These are phyloP conservation scores for Nitzschia inconspicua DNA, from an alignment of 108 stramenopile species.

Conservation along the genomic window DNA sequence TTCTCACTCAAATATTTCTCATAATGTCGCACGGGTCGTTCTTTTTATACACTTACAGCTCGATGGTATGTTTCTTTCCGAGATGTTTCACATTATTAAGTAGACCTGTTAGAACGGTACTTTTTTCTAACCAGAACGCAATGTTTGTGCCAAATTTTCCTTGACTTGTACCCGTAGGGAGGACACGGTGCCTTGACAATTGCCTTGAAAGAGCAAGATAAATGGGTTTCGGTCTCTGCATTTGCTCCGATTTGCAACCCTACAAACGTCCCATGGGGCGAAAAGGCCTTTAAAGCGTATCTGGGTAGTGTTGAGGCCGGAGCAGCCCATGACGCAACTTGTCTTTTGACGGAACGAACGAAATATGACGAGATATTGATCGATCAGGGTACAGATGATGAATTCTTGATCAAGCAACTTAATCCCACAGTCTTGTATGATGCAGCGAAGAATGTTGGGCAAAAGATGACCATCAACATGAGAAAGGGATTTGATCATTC, in stretches of 20 bases:
- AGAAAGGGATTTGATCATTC: constrained; percentile 92
- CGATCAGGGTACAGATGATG: constrained; percentile 78
- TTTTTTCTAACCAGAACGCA: no score
- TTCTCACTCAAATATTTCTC: constrained; percentile 9
- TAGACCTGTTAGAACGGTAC: no score
- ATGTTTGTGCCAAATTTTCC: not conserved
- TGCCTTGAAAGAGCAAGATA: constrained; percentile 61
- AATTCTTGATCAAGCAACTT: constrained; percentile 69
- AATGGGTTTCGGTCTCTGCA: constrained; percentile 75
- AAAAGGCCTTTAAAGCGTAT: constrained; percentile 95
- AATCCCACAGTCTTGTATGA: constrained; percentile 50
- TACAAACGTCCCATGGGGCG: constrained; percentile 87
- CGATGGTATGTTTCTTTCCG: no score
- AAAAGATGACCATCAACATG: constrained; percentile 70
- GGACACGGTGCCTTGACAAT: constrained; percentile 90
- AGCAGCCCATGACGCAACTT: constrained; percentile 84
- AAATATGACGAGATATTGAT: constrained; percentile 72
- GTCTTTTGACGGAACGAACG: constrained; percentile 42
- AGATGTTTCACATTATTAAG: no score
- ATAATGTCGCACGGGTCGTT: not conserved
- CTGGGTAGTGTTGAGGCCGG: constrained; percentile 83
- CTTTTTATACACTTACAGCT: constrained; percentile 6
- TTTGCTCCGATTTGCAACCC: constrained; percentile 97
- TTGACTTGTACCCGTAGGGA: constrained; percentile 72
- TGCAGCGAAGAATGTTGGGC: constrained; percentile 60